Evolutionary conservation across 192 early-diverging fungal species (phyloP), one percentile per base, ranked within the genome.

Genomic region (Coemansia sp.): DNA sequence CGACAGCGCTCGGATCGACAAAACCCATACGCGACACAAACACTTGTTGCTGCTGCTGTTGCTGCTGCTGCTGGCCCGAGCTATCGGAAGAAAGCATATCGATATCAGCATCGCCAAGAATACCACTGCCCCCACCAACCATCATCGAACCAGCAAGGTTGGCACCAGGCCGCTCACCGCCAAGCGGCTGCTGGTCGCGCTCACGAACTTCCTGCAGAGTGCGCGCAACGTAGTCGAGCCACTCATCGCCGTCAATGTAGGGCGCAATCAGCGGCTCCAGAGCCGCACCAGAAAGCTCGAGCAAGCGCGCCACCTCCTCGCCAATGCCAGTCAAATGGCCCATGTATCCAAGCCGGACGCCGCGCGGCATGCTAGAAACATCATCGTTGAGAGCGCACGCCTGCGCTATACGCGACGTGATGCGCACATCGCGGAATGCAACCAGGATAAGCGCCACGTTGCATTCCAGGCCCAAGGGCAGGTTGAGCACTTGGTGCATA

Each of bases 301-400:
- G 76, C 34, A 98, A 71, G 67, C 96, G 94, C 56, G 91, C 89
- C 2, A 95, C 90, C 71, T 98, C 98, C 68, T 99, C 98, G 30
- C 96, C 89, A 60, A 99, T 97, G 58, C 95, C 95, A 0, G 95
- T 98, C 72, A 98, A 81, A 67, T 99, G 98, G 14, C 98, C 98
- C 98, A 99, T 99, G 75, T 93, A 98, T 8, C 96, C 98, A 33
- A 98, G 85, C 38, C 96, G 88, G 20, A 92, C 88, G 34, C 96
- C 96, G 45, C 95, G 94, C 14, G 93, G 91, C 70, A 93, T 81
- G 36, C 88, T 88, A 24, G 90, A 89, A 66, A 89, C 87, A 59
- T 86, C 85, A 67, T 98, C 95, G 70, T 97, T 97, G 14, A 81
- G 63, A 6, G 89, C 86, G 75, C 97, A 92, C 21, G 95, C 95